Evolutionary conservation across 345 rosid genomes (phyloP), one percentile per base, ranked within the genome.

Genomic region (Laguncularia racemosa): DNA sequence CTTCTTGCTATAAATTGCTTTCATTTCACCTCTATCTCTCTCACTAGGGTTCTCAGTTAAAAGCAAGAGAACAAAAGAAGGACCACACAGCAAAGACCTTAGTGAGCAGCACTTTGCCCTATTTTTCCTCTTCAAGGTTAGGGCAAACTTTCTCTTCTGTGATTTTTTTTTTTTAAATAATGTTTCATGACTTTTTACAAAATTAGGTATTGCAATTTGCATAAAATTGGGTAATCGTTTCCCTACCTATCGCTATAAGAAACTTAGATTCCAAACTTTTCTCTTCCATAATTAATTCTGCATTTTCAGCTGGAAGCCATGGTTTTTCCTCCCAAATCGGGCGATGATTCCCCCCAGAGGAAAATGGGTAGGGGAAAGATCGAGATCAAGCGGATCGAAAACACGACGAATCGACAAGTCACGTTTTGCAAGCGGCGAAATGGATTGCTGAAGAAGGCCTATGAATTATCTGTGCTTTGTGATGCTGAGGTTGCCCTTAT

Each of bases 381-480:
- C 71, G 99, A 87, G 82, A 93, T 93, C 88, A 93, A 93, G 82
- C 84, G 99, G 89, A 93, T 93, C 85, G 99, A 93, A 65, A 93
- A 93, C 90, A 93, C 99, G 1, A 89, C 97, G 0, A 93, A 89
- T 64, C 89, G 99, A 26, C 99, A 93, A 71, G 99, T 93, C 4
- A 93, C 99, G 65, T 93, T 93, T 75, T 93, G 99, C 75, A 93
- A 93, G 76, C 75, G 99, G 56, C 78, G 99, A 54, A 89, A 85
- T 68, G 98, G 98, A 56, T 66, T 91, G 77, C 93, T 91, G 58
- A 91, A 91, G 75, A 91, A 91, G 65, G 98, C 98, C 44, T 91
- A 91, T 52, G 98, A 91, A 65, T 73, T 91, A 58, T 91, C 98
- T 49, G 96, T 91, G 70, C 96, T 91, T 48, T 84, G 91, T 50